Base-by-base conservation (phyloP, 306 rosid genomes). In the Herpetospermum pedunculosum region DNA sequence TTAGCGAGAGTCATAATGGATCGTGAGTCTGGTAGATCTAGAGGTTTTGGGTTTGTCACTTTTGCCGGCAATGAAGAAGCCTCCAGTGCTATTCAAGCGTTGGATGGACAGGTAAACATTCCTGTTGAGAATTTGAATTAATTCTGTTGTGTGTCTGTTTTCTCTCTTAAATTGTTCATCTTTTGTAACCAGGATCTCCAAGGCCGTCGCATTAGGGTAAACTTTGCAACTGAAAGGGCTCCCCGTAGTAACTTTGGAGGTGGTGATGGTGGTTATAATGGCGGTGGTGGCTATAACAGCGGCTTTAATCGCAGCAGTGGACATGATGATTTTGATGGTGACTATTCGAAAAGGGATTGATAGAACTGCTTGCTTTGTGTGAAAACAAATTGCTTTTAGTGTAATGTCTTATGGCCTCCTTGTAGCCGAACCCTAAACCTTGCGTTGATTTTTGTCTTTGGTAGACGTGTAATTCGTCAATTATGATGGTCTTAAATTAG, bases 11-110 rank as follows among this genome's bases (percentile, higher is more conserved):
- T 91, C 40, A 81, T 95, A 54, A 12, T 67, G 82, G 97, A 95
- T 72, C 97, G 96, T 19, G 97, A 91, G 1, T 78, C 87, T 44
- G 92, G 96, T 35, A 88, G 90, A 85, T 89, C 97, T 53, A 88
- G 96, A 79, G 99, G 99, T 46, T 95, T 89, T 84, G 97, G 88
- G 30, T 95, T 95, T 78, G 47, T 95, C 44, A 91, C 96, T 3
- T 95, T 38, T 78, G 71, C 74, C 70, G 81, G 90, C 9, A 80
- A 62, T 43, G 99, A 89, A 80, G 97, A 87, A 58, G 99, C 99
- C 47, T 83, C 96, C 25, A 89, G 90, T 84, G 97, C 99, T 29
- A 80, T 89, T 47, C 96, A 91, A 80, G 96, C 96, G 54, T 77
- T 91, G 81, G 95, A 91, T 76, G 89, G 92, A 49, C 91, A 91